A percentile compares a stretch with the other conserved stretches of the same genome.
Conservation (phyloP, 352 stramenopile species). For the Phytophthora pistaciae region DNA sequence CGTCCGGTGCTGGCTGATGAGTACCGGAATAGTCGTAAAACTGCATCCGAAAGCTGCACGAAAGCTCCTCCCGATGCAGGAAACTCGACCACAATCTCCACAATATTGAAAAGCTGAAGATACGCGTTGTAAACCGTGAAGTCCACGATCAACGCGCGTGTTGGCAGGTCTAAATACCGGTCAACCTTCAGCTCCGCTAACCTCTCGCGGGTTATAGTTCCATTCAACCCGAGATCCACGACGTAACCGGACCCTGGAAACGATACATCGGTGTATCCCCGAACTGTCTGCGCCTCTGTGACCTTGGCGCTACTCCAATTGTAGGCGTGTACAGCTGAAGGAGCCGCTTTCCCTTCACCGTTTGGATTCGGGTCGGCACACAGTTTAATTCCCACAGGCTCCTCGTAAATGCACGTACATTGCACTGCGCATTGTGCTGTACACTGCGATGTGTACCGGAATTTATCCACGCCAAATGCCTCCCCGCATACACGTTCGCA, state of each 20-base stretch:
- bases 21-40: conserved; percentile 68
- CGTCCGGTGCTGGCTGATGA: conserved; percentile 42
- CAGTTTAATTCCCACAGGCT: conserved; percentile 52
- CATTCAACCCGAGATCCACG: conserved; percentile 56
- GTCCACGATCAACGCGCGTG: conserved; percentile 68
- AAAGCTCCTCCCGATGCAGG: conserved; percentile 64
- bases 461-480: conserved; percentile 65
- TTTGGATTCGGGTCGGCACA: conserved; percentile 66
- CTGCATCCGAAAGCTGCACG: conserved; percentile 51
- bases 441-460: conserved; percentile 59
- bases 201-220: conserved; percentile 27
- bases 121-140: conserved; percentile 76
- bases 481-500: conserved; percentile 55
- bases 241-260: conserved; percentile 73
- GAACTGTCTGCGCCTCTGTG: conserved; percentile 29
- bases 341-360: conserved; percentile 38
- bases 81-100: conserved; percentile 73
- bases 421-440: conserved; percentile 52
- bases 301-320: conserved; percentile 53
- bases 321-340: conserved; percentile 55
- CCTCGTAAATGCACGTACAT: conserved; percentile 79
- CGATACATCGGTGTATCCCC: conserved; percentile 43
- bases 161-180: conserved; percentile 69
- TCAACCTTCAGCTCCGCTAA: conserved; percentile 47
- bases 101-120: conserved; percentile 68